phyloP scores from a whole-genome alignment of 1,284 basidiomycete species.

The Athelia sp. region DNA sequence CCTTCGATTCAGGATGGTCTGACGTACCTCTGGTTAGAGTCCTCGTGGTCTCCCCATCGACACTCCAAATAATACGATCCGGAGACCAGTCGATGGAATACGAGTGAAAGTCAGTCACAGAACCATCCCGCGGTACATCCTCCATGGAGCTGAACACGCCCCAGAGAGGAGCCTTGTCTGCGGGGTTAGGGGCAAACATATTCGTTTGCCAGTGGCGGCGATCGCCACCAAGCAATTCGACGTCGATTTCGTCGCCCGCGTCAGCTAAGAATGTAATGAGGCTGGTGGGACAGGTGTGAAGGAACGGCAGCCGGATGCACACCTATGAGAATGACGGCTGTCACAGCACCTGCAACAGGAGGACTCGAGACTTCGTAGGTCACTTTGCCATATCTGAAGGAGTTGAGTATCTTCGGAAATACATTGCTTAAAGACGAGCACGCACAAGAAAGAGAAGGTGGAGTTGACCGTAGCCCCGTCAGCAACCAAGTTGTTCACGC shows the following conservation, averaged over 20 bases:
- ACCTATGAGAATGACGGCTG: conserved; percentile 37
- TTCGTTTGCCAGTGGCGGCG: conserved; percentile 40
- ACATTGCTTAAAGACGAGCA: not conserved
- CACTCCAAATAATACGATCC: conserved; percentile 36
- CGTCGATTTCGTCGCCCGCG: conserved; percentile 37
- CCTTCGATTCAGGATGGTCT: not conserved
- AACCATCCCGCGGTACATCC: conserved; percentile 16
- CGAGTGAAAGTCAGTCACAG: conserved; percentile 23
- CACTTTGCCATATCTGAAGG: conserved; percentile 29
- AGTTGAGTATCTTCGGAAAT: not conserved
- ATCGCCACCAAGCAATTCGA: conserved; percentile 39
- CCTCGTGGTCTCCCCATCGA: conserved; percentile 33
- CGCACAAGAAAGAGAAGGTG: conserved; percentile 32
- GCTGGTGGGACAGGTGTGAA: not conserved
- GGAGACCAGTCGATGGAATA: conserved; percentile 41
- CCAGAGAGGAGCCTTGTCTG: conserved; percentile 30
- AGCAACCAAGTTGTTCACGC: conserved; percentile 31
- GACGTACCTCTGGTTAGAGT: conserved; percentile 32
- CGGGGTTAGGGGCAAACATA: conserved; percentile 32
- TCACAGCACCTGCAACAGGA: conserved; percentile 29
- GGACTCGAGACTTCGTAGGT: conserved; percentile 30
- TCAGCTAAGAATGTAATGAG: conserved; percentile 19
- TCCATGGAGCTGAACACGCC: conserved; percentile 33
- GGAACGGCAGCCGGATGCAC: conserved; percentile 4
- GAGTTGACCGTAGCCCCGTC: conserved; percentile 40